Evolutionary conservation across 257 asterid genomes (phyloP).

Genomic region (Catharanthus roseus): DNA sequence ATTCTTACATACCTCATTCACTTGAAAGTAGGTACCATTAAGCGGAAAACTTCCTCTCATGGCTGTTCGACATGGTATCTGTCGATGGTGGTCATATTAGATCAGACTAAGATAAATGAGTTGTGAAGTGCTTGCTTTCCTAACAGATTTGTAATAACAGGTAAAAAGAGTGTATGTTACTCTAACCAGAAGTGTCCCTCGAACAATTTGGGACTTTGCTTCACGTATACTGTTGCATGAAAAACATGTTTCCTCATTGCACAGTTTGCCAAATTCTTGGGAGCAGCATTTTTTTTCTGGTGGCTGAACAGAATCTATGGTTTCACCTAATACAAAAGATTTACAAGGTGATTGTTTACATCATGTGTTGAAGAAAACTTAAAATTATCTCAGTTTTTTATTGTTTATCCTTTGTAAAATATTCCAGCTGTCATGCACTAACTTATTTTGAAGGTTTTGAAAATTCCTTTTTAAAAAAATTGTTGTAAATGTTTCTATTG

Average conservation of each 20-base stretch:
- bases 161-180: conserved; percentile 1
- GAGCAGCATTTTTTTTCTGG: conserved; percentile 72
- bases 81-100: conserved; percentile 31
- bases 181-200: conserved; percentile 96
- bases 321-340: conserved; percentile 61
- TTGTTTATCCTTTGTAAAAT: not conserved
- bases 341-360: conserved; percentile 14
- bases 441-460: conserved; percentile 1
- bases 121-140: not conserved
- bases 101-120: not conserved
- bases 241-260: conserved; percentile 70
- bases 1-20: conserved; percentile 65
- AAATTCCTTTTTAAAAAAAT: not conserved
- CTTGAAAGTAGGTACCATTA: conserved; percentile 97
- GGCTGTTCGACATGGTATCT: conserved; percentile 99
- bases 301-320: conserved; percentile 72
- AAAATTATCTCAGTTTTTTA: not conserved
- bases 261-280: conserved; percentile 55
- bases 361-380: not conserved
- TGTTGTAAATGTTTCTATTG: not conserved
- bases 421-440: not conserved
- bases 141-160: not conserved
- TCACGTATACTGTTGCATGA: conserved; percentile 89
- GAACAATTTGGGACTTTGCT: conserved; percentile 71
- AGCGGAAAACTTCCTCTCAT: conserved; percentile 99